Base-by-base conservation (phyloP, 1,284 basidiomycete species). In the Coniferiporia sulphurascens region DNA sequence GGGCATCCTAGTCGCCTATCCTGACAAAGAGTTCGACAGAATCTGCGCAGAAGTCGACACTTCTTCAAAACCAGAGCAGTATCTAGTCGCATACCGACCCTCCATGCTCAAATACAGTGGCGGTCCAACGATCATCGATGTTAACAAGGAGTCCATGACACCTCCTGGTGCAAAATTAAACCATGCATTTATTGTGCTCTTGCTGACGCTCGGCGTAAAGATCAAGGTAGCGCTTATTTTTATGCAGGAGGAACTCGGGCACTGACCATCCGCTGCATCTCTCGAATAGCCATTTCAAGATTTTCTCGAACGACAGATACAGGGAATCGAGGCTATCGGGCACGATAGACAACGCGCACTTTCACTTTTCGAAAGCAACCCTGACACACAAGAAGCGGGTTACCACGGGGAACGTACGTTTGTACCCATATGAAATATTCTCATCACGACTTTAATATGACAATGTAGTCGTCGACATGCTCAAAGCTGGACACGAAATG, bases 21-120 rank as follows among this genome's bases (percentile, higher is more conserved):
- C 65, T 5, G 62, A 68, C 44, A 61, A 48, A 2, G 3, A 58
- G 10, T 69, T 70, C 49, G 64, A 65, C 48, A 12, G 1, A 0
- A 17, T 64, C 1, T 67, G 65, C 38, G 52, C 61, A 10, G 27
- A 48, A 15, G 21, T n/a, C 15, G 38, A 43, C 21, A 3, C 7
- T 17, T 6, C 34, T 21, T 41, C 12, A 17, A 34, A 52, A 9
- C 19, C 48, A 5, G 21, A 27, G 6, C 58, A 52, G 35, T 63
- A 63, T 44, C 59, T 61, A 44, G 48, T 70, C 45, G 65, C 64
- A 35, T 66, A 65, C 56, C 64, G 68, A 5, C 63, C 53, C 0
- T 68, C 67, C 0, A 68, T 69, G 67, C 38, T 58, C 51, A 70
- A 70, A 50, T 70, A 69, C 52, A 36, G 59, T 12, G 64, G 60